phyloP scores from a whole-genome alignment of 1,284 basidiomycete genomes.

The Erythrobasidium hasegawianum region DNA sequence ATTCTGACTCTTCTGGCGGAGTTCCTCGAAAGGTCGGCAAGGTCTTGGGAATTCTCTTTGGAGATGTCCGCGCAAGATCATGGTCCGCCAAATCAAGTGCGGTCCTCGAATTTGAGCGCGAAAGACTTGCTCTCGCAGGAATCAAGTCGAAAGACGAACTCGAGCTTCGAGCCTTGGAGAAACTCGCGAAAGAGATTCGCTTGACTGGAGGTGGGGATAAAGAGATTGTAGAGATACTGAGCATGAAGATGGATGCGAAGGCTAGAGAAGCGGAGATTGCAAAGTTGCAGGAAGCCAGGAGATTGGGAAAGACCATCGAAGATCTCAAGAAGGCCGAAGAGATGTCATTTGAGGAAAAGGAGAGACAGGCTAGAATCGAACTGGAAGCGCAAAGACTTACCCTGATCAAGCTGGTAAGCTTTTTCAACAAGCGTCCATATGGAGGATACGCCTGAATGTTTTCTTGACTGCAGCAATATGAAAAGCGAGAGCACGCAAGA shows the following conservation, averaged over 20 bases:
- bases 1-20: no score
- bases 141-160: not conserved
- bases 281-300: not conserved
- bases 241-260: constrained; percentile 1
- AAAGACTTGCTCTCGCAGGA: constrained; percentile 7
- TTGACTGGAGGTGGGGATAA: constrained; percentile 16
- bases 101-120: constrained; percentile 9
- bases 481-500: constrained; percentile 8
- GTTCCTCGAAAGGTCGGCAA: not conserved
- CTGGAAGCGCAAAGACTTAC: constrained; percentile 9
- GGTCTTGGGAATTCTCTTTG: not conserved
- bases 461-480: not conserved
- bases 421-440: no score
- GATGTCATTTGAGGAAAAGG: constrained; percentile 15
- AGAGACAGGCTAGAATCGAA: constrained; percentile 12
- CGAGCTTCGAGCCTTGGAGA: not conserved
- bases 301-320: constrained; percentile 7
- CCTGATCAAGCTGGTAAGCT: constrained; percentile 14
- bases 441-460: no score
- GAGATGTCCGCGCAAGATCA: constrained; percentile 7
- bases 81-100: constrained; percentile 20
- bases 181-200: constrained; percentile 19
- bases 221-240: constrained; percentile 15
- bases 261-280: constrained; percentile 12
- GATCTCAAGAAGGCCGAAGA: constrained; percentile 14